Percentiles rank a stretch among this genome's conserved stretches.
Conservation (phyloP, 2,329 filamentous ascomycete genomes). For the Fusarium sacchari region DNA sequence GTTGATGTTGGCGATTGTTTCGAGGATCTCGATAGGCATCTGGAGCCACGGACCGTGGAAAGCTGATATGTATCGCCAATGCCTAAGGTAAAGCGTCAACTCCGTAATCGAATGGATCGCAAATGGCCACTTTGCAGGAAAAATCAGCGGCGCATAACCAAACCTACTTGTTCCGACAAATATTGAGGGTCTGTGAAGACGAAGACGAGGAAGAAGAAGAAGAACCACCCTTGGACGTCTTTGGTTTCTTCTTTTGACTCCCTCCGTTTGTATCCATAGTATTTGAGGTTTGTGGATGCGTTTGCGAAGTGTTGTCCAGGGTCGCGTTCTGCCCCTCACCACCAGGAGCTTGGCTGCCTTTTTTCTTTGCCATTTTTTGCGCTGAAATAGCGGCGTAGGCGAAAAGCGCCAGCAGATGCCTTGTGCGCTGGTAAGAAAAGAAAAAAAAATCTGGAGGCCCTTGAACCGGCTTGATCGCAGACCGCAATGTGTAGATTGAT, state of each 20-base stretch:
- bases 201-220: conserved; percentile 12
- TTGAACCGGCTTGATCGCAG: conserved; percentile 3
- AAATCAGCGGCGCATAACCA: not conserved
- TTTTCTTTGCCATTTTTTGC: conserved; percentile 58
- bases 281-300: conserved; percentile 14
- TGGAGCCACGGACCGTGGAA: conserved; percentile 88
- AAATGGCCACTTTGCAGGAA: not conserved
- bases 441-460: not conserved
- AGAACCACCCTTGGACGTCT: conserved; percentile 7
- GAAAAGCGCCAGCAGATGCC: not conserved
- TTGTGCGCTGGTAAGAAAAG: not conserved
- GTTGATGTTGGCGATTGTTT: conserved; percentile 81
- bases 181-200: conserved; percentile 34
- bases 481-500: conserved; percentile 6
- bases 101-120: not conserved
- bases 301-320: conserved; percentile 9
- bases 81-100: conserved; percentile 59
- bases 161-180: conserved; percentile 74
- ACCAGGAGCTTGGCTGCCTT: conserved; percentile 58
- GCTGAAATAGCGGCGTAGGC: conserved; percentile 1
- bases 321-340: conserved; percentile 27
- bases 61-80: conserved; percentile 86
- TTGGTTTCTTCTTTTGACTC: conserved; percentile 25
- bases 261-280: conserved; percentile 9
- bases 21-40: conserved; percentile 80